Percentiles rank a stretch among this genome's conserved stretches.
phyloP scores from a whole-genome alignment of 805 yeast species.

The Maudiozyma saulgeensis region DNA sequence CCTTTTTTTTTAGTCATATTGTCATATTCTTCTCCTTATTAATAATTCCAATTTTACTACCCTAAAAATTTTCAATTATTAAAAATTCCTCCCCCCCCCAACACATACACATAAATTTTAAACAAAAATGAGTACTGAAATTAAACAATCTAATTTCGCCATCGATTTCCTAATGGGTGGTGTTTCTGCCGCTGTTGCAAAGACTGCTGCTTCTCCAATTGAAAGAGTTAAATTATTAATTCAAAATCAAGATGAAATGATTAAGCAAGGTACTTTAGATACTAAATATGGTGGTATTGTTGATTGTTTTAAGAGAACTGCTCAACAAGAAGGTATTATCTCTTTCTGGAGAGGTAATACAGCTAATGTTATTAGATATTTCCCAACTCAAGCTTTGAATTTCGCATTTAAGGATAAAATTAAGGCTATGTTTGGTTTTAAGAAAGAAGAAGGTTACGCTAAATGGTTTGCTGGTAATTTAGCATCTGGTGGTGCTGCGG shows the following conservation, averaged over 20 bases:
- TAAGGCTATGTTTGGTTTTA: constrained; percentile 92
- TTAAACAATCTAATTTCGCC: constrained; percentile 36
- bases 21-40: no score
- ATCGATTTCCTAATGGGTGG: constrained; percentile 81
- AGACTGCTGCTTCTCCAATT: constrained; percentile 96
- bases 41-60: no score
- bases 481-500: constrained; percentile 98
- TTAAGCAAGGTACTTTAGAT: constrained; percentile 92
- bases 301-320: constrained; percentile 93
- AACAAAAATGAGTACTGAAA: constrained; percentile 17
- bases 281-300: constrained; percentile 79
- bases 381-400: constrained; percentile 98
- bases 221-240: constrained; percentile 94
- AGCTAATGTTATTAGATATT: constrained; percentile 96
- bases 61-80: no score
- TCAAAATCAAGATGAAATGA: constrained; percentile 97
- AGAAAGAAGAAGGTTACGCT: constrained; percentile 90
- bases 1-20: no score
- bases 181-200: constrained; percentile 97
- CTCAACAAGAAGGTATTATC: constrained; percentile 82
- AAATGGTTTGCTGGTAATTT: constrained; percentile 95
- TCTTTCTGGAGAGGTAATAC: constrained; percentile 99
- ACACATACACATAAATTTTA: not conserved
- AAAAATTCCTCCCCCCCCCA: no score
- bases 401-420: constrained; percentile 97